Evolutionary conservation across 345 rosid species (phyloP), one percentile per base, ranked within the genome.

Genomic region (Bruguiera gymnorhiza): DNA sequence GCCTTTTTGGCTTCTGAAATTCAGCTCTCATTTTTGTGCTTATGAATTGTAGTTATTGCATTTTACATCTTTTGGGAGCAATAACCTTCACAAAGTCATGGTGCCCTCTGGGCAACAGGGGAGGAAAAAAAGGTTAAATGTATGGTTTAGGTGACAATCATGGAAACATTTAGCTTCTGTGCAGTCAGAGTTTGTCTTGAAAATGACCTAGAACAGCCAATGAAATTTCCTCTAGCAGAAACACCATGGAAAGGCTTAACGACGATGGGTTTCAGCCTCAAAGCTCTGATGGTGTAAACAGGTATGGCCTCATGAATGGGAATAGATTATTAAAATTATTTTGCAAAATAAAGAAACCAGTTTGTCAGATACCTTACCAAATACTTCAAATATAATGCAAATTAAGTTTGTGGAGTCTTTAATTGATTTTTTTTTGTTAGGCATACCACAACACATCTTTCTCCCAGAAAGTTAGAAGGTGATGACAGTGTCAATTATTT

Each of bases 151-250:
- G 29, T 52, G 65, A 19, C 63, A 46, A 57, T 70, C 46, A 67
- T 76, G 85, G 76, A 63, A 66, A 58, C 13, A 67, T 8, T 51
- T 69, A 75, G 65, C 31, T 54, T 5, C 61, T 6, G 13, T 52
- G 67, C 66, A 21, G 64, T 68, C 60, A 48, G 63, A 63, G 62
- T 37, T 36, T 70, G 37, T 66, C 58, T 73, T 70, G 73, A 71
- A 31, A 70, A 72, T 56, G 57, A 27, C 59, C 23, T 64, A 46
- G 61, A 74, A 69, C 74, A 43, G 39, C 61, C 64, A 64, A 67
- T 73, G 61, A 69, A 59, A 80, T 83, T 84, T 83, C 83, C 79
- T 81, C 81, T 34, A 74, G 68, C 53, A 71, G 63, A 64, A 75
- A 62, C 62, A 70, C 80, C 23, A 63, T 61, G 73, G 76, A 73